Conservation (phyloP, 2,329 filamentous ascomycete genomes). For the Neopestalotiopsis clavispora region DNA sequence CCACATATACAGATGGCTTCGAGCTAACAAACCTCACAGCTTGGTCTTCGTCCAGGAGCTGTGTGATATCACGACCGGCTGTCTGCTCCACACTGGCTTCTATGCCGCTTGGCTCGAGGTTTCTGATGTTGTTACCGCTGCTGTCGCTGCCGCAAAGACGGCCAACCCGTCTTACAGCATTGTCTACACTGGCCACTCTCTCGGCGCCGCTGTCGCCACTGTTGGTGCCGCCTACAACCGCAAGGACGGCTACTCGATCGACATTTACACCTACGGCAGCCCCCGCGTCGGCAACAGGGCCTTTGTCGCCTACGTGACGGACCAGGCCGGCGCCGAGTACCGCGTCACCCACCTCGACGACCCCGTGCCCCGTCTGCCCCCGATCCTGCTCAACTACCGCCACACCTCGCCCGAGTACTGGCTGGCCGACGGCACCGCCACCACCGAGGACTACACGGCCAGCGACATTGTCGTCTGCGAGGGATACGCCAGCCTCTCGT, state of each 20-base stretch:
- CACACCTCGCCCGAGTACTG: conserved; percentile 76
- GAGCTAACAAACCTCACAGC: conserved; percentile 26
- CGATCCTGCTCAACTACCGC: conserved; percentile 62
- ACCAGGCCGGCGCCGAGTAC: conserved; percentile 58
- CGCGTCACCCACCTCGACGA: conserved; percentile 72
- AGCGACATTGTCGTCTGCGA: conserved; percentile 51
- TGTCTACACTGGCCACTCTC: conserved; percentile 69
- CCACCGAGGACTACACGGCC: conserved; percentile 41
- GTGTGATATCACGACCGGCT: conserved; percentile 48
- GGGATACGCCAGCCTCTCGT: conserved; percentile 51
- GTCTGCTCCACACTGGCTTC: conserved; percentile 64
- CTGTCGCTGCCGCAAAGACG: conserved; percentile 47
- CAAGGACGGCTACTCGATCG: conserved; percentile 47
- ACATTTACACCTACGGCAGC: conserved; percentile 70
- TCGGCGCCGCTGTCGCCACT: conserved; percentile 69
- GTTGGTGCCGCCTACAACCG: conserved; percentile 64
- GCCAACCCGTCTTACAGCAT: conserved; percentile 58
- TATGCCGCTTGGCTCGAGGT: conserved; percentile 62
- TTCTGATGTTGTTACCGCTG: conserved; percentile 42
- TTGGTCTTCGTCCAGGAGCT: conserved; percentile 44
- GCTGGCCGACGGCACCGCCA: conserved; percentile 46
- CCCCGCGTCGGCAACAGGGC: conserved; percentile 67
- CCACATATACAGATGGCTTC: background rate
- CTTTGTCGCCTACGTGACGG: conserved; percentile 58
- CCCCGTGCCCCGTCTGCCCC: conserved; percentile 70